Conservation (phyloP, 768 basidiomycete genomes). For the Lentinula aciculospora region DNA sequence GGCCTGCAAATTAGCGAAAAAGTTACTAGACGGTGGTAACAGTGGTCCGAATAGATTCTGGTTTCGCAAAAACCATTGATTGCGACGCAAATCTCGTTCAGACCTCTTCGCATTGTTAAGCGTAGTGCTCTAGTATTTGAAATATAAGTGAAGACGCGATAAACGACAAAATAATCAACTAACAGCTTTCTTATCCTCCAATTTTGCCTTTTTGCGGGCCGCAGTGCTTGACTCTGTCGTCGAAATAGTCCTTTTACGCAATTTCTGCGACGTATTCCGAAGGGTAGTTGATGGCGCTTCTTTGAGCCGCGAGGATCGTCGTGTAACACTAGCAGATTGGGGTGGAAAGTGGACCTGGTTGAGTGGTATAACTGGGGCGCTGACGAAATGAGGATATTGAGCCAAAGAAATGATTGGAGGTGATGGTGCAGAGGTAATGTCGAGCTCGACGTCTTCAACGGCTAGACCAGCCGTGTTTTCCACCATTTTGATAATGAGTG, state of each 20-base stretch:
- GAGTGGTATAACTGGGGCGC: constrained; percentile 1
- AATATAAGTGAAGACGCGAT: background rate
- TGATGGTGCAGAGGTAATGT: background rate
- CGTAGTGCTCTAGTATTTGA: constrained; percentile 31
- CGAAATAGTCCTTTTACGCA: constrained; percentile 15
- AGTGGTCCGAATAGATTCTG: constrained; percentile 40
- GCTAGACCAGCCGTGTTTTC: background rate
- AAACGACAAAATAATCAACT: constrained; percentile 6
- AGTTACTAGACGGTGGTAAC: constrained; percentile 31
- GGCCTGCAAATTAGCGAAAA: constrained; percentile 29
- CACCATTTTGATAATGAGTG: background rate
- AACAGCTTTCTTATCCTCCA: constrained; percentile 35
- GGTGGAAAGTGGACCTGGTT: background rate
- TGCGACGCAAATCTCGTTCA: constrained; percentile 33
- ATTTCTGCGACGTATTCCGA: background rate
- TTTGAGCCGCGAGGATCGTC: constrained; percentile 1
- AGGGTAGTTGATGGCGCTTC: background rate
- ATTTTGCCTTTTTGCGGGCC: constrained; percentile 23
- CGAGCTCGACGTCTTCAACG: constrained; percentile 11
- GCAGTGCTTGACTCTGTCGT: constrained; percentile 7
- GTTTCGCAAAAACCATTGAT: constrained; percentile 41
- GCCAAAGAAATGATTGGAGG: background rate
- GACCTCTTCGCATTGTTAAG: constrained; percentile 29
- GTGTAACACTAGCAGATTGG: background rate
- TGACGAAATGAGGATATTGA: background rate